A percentile compares a stretch with the other conserved stretches of the same genome.
These are phyloP conservation scores for Ormosia emarginata DNA, from an alignment of 306 rosid genomes.

Conservation along the genomic window DNA sequence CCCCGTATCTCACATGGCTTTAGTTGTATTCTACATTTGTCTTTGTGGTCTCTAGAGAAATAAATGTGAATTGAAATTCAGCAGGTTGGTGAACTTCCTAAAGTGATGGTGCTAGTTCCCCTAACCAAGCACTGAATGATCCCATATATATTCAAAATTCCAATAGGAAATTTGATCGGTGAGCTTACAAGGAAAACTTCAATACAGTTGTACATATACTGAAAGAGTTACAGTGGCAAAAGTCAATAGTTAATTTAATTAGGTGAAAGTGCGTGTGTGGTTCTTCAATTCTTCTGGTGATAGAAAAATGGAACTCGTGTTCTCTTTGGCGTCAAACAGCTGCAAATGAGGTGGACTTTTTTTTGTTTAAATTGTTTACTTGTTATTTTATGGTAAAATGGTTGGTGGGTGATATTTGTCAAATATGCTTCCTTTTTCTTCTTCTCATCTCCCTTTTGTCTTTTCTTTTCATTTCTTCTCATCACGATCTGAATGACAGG, in stretches of 20 bases:
- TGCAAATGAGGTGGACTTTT: conserved; percentile 15
- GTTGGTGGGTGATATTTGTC: conserved; percentile 40
- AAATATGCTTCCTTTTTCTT: conserved; percentile 13
- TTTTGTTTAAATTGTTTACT: not conserved
- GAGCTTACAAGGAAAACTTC: not conserved
- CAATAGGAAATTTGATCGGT: not conserved
- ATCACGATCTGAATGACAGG: not conserved
- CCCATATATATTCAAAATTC: not conserved
- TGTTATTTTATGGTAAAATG: conserved; percentile 11
- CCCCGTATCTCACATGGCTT: not conserved
- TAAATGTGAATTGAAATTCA: conserved; percentile 29
- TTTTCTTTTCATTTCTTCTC: not conserved
- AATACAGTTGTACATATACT: not conserved
- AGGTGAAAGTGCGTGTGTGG: conserved; percentile 6
- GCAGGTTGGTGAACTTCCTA: conserved; percentile 25
- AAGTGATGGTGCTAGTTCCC: conserved; percentile 10
- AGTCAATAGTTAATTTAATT: conserved; percentile 21
- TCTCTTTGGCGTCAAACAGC: conserved; percentile 14
- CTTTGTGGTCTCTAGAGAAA: not conserved
- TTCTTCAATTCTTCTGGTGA: not conserved
- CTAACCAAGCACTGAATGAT: not conserved
- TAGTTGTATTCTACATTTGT: not conserved
- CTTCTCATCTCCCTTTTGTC: not conserved
- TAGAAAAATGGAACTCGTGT: conserved; percentile 6
- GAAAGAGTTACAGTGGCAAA: not conserved